Evolutionary conservation across 352 stramenopile species (phyloP).

Genomic region (Phytophthora pinifolia): DNA sequence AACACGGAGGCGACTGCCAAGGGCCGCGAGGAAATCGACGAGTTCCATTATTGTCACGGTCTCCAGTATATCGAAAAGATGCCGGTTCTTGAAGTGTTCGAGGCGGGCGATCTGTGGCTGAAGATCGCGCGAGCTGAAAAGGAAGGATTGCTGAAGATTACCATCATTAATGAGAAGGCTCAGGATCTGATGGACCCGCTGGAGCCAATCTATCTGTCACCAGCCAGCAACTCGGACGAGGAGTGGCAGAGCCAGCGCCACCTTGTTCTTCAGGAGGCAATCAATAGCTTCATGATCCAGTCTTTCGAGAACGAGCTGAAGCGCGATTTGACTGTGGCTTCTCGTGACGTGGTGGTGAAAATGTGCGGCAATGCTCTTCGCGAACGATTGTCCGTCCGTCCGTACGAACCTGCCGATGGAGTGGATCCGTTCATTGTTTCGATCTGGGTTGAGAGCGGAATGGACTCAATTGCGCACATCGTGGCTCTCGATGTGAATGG

Average conservation of each 20-base stretch:
- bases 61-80: slow-evolving; percentile 87
- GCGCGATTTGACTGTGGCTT: slow-evolving; percentile 69
- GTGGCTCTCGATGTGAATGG: slow-evolving; percentile 86
- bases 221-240: slow-evolving; percentile 60
- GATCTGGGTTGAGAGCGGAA: slow-evolving; percentile 83
- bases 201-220: slow-evolving; percentile 65
- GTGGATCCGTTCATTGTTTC: slow-evolving; percentile 83
- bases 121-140: slow-evolving; percentile 80
- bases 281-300: slow-evolving; percentile 81
- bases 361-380: slow-evolving; percentile 69
- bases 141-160: slow-evolving; percentile 77
- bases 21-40: slow-evolving; percentile 85
- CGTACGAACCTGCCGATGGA: slow-evolving; percentile 77
- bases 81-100: slow-evolving; percentile 79
- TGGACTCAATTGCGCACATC: slow-evolving; percentile 82
- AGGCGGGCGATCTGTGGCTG: slow-evolving; percentile 76
- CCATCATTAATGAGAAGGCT: slow-evolving; percentile 79
- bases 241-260: slow-evolving; percentile 87
- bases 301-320: slow-evolving; percentile 88
- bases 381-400: slow-evolving; percentile 70
- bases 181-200: slow-evolving; percentile 85
- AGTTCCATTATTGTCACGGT: slow-evolving; percentile 87
- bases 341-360: slow-evolving; percentile 76
- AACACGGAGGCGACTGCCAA: slow-evolving; percentile 81
- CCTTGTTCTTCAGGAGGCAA: slow-evolving; percentile 81